A percentile compares a stretch with the other conserved stretches of the same genome.
phyloP scores from a whole-genome alignment of 2,329 filamentous ascomycete species.

The Aspergillus sp. region DNA sequence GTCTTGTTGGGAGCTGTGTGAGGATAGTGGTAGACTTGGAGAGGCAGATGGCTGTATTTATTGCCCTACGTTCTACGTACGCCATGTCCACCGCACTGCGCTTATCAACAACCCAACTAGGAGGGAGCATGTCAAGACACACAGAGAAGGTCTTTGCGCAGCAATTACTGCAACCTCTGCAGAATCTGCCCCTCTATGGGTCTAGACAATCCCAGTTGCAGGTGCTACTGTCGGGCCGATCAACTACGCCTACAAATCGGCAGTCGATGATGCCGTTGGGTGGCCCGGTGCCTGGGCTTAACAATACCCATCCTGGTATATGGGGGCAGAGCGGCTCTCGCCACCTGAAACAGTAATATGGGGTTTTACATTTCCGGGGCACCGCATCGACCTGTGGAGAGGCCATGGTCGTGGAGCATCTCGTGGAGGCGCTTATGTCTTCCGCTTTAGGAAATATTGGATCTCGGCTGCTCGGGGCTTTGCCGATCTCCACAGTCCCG shows the following conservation, averaged over 20 bases:
- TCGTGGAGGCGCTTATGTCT: conserved; percentile 3
- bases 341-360: conserved; percentile 1
- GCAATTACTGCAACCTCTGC: background rate
- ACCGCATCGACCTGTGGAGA: background rate
- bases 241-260: background rate
- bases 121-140: background rate
- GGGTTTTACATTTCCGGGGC: background rate
- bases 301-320: background rate
- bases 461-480: background rate
- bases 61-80: background rate
- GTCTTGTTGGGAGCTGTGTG: background rate
- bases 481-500: conserved; percentile 1
- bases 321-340: background rate
- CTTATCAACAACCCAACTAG: conserved; percentile 20
- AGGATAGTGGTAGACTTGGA: background rate
- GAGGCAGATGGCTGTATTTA: background rate
- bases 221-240: background rate
- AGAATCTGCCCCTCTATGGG: background rate
- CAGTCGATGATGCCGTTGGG: too few relatives aligned
- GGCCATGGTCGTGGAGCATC: background rate
- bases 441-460: background rate
- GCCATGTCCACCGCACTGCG: conserved; percentile 7
- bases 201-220: background rate
- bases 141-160: background rate
- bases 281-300: background rate